Evolutionary conservation across 2,329 filamentous ascomycete genomes (phyloP), one percentile per base, ranked within the genome.

Genomic region (Sporothrix variecibatus): DNA sequence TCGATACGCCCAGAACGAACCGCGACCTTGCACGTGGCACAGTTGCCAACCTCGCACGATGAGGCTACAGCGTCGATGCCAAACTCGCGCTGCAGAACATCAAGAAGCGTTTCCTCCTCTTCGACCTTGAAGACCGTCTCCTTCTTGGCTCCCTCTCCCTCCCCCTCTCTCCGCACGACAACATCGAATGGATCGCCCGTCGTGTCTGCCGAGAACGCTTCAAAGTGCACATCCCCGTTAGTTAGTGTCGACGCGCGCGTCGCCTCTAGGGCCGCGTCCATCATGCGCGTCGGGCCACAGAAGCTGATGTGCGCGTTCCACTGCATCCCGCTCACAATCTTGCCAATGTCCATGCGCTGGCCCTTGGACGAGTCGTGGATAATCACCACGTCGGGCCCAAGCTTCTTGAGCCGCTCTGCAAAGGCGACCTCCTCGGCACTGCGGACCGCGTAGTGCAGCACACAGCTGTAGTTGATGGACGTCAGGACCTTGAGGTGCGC

Each of bases 161-260:
- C 31, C 3, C 20, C 51, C 17, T 40, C 46, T 34, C 49, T 15
- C 9, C 51, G 17, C 0, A 92, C 83, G 65, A 88, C 84, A 0
- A 83, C 89, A 56, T 88, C 86, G 76, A 92, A 92, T 0, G 89
- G 86, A 77, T 91, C 88, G 0, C 90, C 89, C 0, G 84, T 84
- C 0, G 84, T 82, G 26, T 86, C 84, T 1, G 87, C 86, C 1
- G 82, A 81, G 75, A 92, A 92, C 0, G 87, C 86, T 79, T 92
- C 90, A 74, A 86, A 89, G 79, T 92, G 89, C 0, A 91, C 82
- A 56, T 89, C 87, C 0, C 84, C 82, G 2, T 85, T 82, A 0
- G 83, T 79, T 0, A 92, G 81, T 0, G 84, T 82, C 9, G 82
- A 81, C 8, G 80, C 80, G 9, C 81, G 81, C 0, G 86, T 85